Conservation (phyloP, 306 rosid species). For the Trichosanthes truncata region DNA sequence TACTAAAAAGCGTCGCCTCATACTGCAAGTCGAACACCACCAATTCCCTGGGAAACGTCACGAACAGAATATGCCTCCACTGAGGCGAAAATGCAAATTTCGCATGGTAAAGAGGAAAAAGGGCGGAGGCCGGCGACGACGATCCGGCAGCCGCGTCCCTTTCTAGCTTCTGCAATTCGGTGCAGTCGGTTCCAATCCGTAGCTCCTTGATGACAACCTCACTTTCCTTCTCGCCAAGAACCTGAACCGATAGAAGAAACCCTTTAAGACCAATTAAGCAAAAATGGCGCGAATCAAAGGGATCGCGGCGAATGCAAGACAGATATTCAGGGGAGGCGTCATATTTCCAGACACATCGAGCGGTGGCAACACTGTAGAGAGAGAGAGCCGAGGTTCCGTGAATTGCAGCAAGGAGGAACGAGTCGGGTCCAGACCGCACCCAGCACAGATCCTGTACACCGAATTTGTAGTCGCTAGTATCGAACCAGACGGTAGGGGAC, state of each 20-base stretch:
- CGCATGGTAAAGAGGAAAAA: constrained; percentile 48
- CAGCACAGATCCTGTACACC: constrained; percentile 91
- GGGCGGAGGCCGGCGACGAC: constrained; percentile 43
- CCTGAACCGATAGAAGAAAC: constrained; percentile 46
- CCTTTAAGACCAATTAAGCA: constrained; percentile 80
- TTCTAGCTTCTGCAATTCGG: constrained; percentile 61
- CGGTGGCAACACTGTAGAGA: constrained; percentile 44
- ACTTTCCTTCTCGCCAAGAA: constrained; percentile 56
- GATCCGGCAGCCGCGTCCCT: constrained; percentile 29
- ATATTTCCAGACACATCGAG: constrained; percentile 81
- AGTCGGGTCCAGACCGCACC: constrained; percentile 65
- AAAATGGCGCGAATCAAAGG: constrained; percentile 80
- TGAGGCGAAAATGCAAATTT: constrained; percentile 64
- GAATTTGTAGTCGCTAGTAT: constrained; percentile 34
- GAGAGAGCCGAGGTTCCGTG: constrained; percentile 65
- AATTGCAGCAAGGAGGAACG: constrained; percentile 52
- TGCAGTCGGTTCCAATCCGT: constrained; percentile 49
- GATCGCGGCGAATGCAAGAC: constrained; percentile 80
- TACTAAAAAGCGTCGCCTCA: constrained; percentile 42
- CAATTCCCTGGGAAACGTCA: constrained; percentile 84
- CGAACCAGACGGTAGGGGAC: constrained; percentile 59
- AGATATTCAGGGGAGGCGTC: constrained; percentile 64
- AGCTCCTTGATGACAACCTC: constrained; percentile 50
- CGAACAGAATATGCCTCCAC: constrained; percentile 68
- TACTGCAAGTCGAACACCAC: constrained; percentile 87